Evolutionary conservation across 2,329 filamentous ascomycete genomes (phyloP).

Genomic region (Colletotrichum abscissum): DNA sequence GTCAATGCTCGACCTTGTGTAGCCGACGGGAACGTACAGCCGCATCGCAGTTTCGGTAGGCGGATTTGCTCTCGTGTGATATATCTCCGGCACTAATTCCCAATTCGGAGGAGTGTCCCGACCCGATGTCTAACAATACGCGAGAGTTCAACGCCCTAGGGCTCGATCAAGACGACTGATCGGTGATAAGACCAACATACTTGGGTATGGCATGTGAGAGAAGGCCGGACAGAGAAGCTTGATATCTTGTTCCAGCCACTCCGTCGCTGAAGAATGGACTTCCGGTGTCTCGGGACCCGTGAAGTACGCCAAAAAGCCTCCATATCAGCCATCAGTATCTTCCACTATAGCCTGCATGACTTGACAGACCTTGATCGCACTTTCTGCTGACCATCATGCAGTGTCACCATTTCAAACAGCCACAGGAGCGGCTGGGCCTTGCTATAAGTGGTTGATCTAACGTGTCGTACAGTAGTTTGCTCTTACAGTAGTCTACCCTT

Average conservation of each 20-base stretch:
- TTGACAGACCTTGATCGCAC: neutral
- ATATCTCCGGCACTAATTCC: constrained; percentile 8
- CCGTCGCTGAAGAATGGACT: neutral
- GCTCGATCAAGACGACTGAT: neutral
- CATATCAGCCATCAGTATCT: neutral
- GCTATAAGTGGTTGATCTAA: neutral
- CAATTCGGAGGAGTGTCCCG: neutral
- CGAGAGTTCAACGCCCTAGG: neutral
- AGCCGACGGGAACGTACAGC: constrained; percentile 16
- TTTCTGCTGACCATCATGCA: neutral
- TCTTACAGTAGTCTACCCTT: neutral
- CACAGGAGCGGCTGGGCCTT: neutral
- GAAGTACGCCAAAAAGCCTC: neutral
- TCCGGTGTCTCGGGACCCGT: neutral
- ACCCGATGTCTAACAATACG: neutral
- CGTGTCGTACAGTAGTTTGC: neutral
- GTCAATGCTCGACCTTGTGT: neutral
- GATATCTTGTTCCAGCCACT: neutral
- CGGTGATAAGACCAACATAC: no score
- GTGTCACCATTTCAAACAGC: constrained; percentile 4
- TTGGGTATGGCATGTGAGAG: neutral
- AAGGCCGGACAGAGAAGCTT: neutral
- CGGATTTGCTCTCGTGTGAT: neutral
- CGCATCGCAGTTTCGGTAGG: neutral
- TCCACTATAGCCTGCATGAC: neutral